Evolutionary conservation across 169 alveolate species (phyloP).

Genomic region (Eimeria tenella): DNA sequence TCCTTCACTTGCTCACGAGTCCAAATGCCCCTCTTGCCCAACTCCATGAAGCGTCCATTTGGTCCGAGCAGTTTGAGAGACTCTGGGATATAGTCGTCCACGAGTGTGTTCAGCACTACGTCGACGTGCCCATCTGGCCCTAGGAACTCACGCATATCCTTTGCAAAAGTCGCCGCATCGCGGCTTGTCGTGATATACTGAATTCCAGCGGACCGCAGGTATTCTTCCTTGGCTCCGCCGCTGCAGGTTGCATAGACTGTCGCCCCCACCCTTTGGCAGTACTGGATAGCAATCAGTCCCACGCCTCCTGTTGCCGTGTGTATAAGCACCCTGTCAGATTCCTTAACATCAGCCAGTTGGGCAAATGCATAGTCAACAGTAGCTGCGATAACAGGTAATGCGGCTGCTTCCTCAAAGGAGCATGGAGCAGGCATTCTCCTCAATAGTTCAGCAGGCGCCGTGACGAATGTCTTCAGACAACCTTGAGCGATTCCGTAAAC

Average conservation of each 20-base stretch:
- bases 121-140: slow-evolving; percentile 79
- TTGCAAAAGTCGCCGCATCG: slow-evolving; percentile 80
- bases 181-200: slow-evolving; percentile 83
- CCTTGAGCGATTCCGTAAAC: slow-evolving; percentile 87
- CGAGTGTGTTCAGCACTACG: slow-evolving; percentile 85
- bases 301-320: slow-evolving; percentile 87
- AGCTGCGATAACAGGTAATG: slow-evolving; percentile 85
- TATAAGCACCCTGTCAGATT: slow-evolving; percentile 79
- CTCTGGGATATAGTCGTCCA: slow-evolving; percentile 79
- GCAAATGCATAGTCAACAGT: slow-evolving; percentile 85
- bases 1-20: slow-evolving; percentile 76
- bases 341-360: slow-evolving; percentile 84
- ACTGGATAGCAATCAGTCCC: slow-evolving; percentile 85
- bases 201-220: slow-evolving; percentile 79
- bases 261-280: slow-evolving; percentile 85
- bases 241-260: slow-evolving; percentile 85
- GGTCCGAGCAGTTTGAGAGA: slow-evolving; percentile 80
- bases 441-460: slow-evolving; percentile 78
- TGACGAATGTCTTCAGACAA: slow-evolving; percentile 81
- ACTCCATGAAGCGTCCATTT: slow-evolving; percentile 87
- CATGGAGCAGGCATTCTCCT: slow-evolving; percentile 70
- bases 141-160: slow-evolving; percentile 79
- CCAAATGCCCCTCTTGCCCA: slow-evolving; percentile 86
- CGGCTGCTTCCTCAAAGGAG: slow-evolving; percentile 82
- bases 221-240: slow-evolving; percentile 82